phyloP scores from a whole-genome alignment of 2,329 filamentous ascomycete genomes.

The Chrysosporium queenslandicum region DNA sequence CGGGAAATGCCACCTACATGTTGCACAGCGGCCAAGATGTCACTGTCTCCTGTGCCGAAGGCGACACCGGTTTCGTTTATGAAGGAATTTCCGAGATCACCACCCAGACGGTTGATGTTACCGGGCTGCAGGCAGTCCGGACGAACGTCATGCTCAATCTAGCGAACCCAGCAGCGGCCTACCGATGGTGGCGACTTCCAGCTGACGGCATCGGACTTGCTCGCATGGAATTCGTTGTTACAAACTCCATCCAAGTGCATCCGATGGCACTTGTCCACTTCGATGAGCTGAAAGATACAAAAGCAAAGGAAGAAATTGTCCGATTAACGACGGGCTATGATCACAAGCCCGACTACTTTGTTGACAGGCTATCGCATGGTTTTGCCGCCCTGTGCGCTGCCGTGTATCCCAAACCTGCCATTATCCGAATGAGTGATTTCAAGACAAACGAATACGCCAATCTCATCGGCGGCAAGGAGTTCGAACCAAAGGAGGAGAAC shows the following conservation, averaged over 20 bases:
- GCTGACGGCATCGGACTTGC: slow-evolving; percentile 3
- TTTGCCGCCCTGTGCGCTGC: neutral
- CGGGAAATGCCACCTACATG: slow-evolving; percentile 29
- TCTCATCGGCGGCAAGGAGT: slow-evolving; percentile 33
- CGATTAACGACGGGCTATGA: neutral
- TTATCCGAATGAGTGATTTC: slow-evolving; percentile 6
- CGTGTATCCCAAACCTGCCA: neutral
- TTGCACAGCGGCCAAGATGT: slow-evolving; percentile 32
- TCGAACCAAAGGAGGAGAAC: slow-evolving; percentile 34
- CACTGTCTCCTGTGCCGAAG: slow-evolving; percentile 34
- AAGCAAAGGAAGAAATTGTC: slow-evolving; percentile 2
- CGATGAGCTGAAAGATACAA: neutral
- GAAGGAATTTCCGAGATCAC: slow-evolving; percentile 29
- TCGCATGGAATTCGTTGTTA: slow-evolving; percentile 1
- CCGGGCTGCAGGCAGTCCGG: neutral
- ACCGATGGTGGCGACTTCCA: slow-evolving; percentile 2
- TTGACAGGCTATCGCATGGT: neutral
- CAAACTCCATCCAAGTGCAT: neutral
- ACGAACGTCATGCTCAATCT: slow-evolving; percentile 3
- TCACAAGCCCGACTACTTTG: slow-evolving; percentile 1
- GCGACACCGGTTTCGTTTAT: slow-evolving; percentile 31
- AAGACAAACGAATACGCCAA: slow-evolving; percentile 11
- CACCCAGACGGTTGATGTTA: slow-evolving; percentile 19
- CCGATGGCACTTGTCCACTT: slow-evolving; percentile 4
- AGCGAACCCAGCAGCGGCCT: neutral